Conservation (phyloP, 345 rosid species). For the Eucalyptus polybractea region DNA sequence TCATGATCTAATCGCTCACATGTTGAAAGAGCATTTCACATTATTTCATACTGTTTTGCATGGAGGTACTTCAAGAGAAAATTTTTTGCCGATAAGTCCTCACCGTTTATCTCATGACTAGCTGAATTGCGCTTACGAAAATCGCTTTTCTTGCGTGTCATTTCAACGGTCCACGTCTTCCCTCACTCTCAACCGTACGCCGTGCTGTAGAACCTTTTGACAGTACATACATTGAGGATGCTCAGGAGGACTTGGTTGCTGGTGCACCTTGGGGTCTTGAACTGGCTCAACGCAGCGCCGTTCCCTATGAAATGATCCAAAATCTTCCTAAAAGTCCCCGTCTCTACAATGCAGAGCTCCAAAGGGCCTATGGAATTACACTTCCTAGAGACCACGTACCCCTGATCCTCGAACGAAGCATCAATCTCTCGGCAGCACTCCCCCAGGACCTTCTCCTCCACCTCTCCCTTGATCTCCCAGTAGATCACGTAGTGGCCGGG, state of each 20-base stretch:
- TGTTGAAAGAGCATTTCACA: background rate
- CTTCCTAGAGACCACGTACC: constrained; percentile 75
- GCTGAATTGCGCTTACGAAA: background rate
- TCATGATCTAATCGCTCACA: background rate
- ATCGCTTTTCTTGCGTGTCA: background rate
- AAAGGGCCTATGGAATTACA: constrained; percentile 71
- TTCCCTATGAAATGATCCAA: constrained; percentile 61
- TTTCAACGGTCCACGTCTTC: background rate
- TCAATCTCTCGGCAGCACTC: constrained; percentile 83
- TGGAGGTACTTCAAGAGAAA: background rate
- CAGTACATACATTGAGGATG: constrained; percentile 48
- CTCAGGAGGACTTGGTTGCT: constrained; percentile 35
- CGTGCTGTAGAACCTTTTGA: constrained; percentile 51
- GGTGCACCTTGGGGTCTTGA: constrained; percentile 94
- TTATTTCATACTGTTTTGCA: background rate
- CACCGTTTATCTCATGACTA: background rate
- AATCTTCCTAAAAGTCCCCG: constrained; percentile 65
- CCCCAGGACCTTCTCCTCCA: constrained; percentile 41
- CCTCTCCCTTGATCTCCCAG: constrained; percentile 87
- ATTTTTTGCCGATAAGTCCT: background rate
- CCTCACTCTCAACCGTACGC: constrained; percentile 16
- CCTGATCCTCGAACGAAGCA: constrained; percentile 59
- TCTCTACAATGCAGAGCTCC: constrained; percentile 68
- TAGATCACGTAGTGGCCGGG: constrained; percentile 87
- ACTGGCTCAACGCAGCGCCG: constrained; percentile 85